Percentiles rank a stretch among this genome's conserved stretches.
phyloP scores from a whole-genome alignment of 208 protist genomes.

The Phytomonas sp. region DNA sequence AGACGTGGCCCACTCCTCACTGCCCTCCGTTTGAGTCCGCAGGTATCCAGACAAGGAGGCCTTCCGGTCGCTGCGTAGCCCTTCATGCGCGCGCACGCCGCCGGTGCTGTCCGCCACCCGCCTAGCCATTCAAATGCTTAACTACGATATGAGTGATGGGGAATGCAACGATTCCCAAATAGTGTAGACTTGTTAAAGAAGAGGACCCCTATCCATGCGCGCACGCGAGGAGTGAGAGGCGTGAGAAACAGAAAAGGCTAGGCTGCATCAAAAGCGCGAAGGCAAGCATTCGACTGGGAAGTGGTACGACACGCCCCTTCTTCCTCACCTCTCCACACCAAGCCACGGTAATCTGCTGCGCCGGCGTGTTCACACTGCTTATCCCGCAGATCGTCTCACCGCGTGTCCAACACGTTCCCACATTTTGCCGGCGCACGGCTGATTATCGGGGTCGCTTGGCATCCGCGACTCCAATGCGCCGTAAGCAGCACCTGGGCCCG shows the following conservation, averaged over 20 bases:
- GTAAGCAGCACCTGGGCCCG: not conserved
- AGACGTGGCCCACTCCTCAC: not conserved
- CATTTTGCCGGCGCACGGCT: not conserved
- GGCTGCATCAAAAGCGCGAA: not conserved
- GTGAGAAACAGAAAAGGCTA: not conserved
- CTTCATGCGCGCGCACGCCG: constrained; percentile 26
- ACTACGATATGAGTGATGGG: not conserved
- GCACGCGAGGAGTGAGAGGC: not conserved
- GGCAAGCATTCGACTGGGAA: not conserved
- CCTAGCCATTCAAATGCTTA: not conserved
- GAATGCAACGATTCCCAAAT: not conserved
- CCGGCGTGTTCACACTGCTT: not conserved
- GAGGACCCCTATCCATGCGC: not conserved
- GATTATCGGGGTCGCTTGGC: not conserved
- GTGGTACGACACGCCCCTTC: not conserved
- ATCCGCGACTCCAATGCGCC: not conserved
- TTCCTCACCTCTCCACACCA: not conserved
- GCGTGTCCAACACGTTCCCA: not conserved
- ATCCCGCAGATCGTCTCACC: not conserved
- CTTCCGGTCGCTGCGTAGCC: constrained; percentile 53
- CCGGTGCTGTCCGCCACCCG: no score
- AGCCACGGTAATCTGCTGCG: not conserved
- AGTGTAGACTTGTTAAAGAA: not conserved
- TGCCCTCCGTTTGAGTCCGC: not conserved
- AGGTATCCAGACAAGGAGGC: constrained; percentile 33